These are phyloP conservation scores for Zostera marina DNA, from an alignment of 116 monocot genomes.

Conservation along the genomic window DNA sequence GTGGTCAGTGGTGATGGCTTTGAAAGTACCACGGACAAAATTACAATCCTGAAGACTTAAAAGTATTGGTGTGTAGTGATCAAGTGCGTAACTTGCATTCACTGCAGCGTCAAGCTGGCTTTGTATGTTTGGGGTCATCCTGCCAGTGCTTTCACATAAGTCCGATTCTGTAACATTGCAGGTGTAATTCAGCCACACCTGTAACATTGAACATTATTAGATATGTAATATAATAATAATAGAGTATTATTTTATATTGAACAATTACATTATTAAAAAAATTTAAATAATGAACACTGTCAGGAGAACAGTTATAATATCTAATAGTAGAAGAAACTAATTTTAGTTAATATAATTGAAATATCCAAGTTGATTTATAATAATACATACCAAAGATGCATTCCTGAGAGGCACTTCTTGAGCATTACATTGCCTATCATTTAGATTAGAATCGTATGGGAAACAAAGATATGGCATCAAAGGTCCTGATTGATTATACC, in stretches of 20 bases:
- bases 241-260: too few relatives aligned
- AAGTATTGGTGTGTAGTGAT: slow-evolving; percentile 52
- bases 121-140: slow-evolving; percentile 43
- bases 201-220: background rate
- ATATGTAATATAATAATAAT: too few relatives aligned
- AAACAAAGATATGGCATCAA: slow-evolving; percentile 59
- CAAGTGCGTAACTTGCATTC: slow-evolving; percentile 71
- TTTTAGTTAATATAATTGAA: background rate
- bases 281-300: background rate
- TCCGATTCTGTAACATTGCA: slow-evolving; percentile 39
- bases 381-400: slow-evolving; percentile 41
- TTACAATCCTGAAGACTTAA: slow-evolving; percentile 72
- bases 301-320: background rate
- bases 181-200: slow-evolving; percentile 69
- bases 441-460: slow-evolving; percentile 47
- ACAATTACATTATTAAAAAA: too few relatives aligned
- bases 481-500: slow-evolving; percentile 55
- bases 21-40: slow-evolving; percentile 69
- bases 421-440: slow-evolving; percentile 21
- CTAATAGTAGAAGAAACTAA: background rate
- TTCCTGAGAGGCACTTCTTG: slow-evolving; percentile 48
- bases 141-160: slow-evolving; percentile 28
- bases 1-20: slow-evolving; percentile 31
- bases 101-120: slow-evolving; percentile 39
- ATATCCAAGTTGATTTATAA: background rate